A percentile compares a stretch with the other conserved stretches of the same genome.
phyloP scores from a whole-genome alignment of 768 basidiomycete genomes.

The Multifurca ochricompacta region DNA sequence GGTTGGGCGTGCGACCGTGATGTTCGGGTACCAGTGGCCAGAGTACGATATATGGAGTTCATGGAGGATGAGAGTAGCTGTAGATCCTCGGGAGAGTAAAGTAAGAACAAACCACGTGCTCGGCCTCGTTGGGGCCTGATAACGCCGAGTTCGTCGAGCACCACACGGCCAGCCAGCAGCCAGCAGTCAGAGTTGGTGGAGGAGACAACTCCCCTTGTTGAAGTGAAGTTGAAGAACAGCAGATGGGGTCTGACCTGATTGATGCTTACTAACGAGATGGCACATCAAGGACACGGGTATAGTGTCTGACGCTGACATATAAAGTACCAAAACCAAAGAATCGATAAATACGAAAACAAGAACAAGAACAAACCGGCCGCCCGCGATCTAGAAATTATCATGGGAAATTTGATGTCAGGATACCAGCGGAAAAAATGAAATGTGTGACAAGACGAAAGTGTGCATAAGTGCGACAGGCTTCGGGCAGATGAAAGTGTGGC shows the following conservation, averaged over 20 bases:
- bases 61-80: neutral
- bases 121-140: no score
- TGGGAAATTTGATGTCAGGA: neutral
- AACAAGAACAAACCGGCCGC: neutral
- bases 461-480: no score
- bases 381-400: neutral
- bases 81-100: no score
- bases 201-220: no score
- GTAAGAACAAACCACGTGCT: no score
- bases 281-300: slow-evolving; percentile 13
- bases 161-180: no score
- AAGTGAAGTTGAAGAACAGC: no score
- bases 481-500: slow-evolving; percentile 1
- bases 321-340: slow-evolving; percentile 9
- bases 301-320: slow-evolving; percentile 17
- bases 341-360: neutral
- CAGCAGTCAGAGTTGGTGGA: no score
- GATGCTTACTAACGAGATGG: neutral
- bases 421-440: slow-evolving; percentile 1
- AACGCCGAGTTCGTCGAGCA: no score
- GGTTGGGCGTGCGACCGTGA: neutral
- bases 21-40: neutral
- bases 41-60: neutral
- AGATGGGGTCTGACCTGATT: neutral
- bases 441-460: neutral